Base-by-base conservation (phyloP, 169 alveolate genomes). In the Plasmodium relictum region DNA sequence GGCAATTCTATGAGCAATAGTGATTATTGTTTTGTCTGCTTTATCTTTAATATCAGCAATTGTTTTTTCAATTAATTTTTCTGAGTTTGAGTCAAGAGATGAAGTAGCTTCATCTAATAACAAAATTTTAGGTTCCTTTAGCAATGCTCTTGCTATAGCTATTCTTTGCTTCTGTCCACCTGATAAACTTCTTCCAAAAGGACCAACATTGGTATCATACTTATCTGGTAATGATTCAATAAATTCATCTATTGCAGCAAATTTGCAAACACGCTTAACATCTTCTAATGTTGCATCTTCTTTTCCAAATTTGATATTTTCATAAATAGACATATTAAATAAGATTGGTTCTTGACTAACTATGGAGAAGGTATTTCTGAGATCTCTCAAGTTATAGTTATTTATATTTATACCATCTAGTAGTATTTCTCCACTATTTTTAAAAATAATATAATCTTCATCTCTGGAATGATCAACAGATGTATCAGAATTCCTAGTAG, bases 71-170 rank as follows among this genome's bases (percentile, higher is more conserved):
- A 94, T 93, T 63, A 92, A 83, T 52, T 91, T 80, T 80, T 95
- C 97, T 12, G 95, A 92, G 83, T 88, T 90, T 44, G 96, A 88
- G 88, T 98, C 99, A 50, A 98, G 93, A 26, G 99, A 98, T 45
- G 98, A 94, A 7, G 99, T 98, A 0, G 99, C 99, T 90, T 98
- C 99, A 92, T 98, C 99, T 80, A 98, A 93, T 54, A 98, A 88
- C 7, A 98, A 83, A 18, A 97, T 94, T 24, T 93, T 83, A 10
- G 98, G 97, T 69, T 95, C 94, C 73, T 96, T 95, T 52, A 96
- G 74, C 54, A 96, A 73, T 2, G 98, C 97, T 54, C 98, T 88
- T 8, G 98, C 98, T n/a, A 96, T 95, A n/a, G 97, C 97, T 14
- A 96, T 89, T 54, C 98, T 66, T 83, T 96, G 98, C 74, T 95